Evolutionary conservation across 306 rosid genomes (phyloP).

Genomic region (Glycine tomentella): DNA sequence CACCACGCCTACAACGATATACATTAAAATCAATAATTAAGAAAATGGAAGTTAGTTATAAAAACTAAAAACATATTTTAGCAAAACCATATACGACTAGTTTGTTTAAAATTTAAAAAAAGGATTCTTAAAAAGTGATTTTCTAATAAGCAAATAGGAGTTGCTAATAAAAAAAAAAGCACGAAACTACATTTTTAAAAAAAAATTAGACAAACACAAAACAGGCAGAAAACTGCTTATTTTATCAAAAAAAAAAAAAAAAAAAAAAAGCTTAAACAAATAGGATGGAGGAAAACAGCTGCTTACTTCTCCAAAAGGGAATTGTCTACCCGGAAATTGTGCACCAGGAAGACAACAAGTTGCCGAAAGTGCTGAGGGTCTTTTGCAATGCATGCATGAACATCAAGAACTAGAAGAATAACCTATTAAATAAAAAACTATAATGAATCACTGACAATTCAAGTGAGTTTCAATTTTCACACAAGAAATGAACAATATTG

Average conservation of each 20-base stretch:
- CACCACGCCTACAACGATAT: slow-evolving; percentile 78
- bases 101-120: no score
- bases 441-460: slow-evolving; percentile 34
- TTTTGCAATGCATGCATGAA: slow-evolving; percentile 93
- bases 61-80: slow-evolving; percentile 19
- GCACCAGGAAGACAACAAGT: slow-evolving; percentile 84
- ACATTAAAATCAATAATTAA: not conserved
- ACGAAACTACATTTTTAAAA: no score
- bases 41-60: slow-evolving; percentile 32
- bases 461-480: not conserved
- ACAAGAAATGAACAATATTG: slow-evolving; percentile 5
- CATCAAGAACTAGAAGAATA: slow-evolving; percentile 94
- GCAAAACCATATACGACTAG: not conserved
- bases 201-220: no score
- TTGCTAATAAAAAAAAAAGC: no score
- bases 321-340: slow-evolving; percentile 78
- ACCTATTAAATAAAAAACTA: slow-evolving; percentile 61
- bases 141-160: no score
- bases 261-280: no score
- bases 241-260: no score
- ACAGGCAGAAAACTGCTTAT: no score
- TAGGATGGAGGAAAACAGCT: slow-evolving; percentile 36
- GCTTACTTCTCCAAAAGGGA: slow-evolving; percentile 93
- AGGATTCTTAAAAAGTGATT: no score
- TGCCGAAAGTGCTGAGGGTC: slow-evolving; percentile 84